Base-by-base conservation (phyloP, 495 filamentous ascomycete species). In the Glonium stellatum region DNA sequence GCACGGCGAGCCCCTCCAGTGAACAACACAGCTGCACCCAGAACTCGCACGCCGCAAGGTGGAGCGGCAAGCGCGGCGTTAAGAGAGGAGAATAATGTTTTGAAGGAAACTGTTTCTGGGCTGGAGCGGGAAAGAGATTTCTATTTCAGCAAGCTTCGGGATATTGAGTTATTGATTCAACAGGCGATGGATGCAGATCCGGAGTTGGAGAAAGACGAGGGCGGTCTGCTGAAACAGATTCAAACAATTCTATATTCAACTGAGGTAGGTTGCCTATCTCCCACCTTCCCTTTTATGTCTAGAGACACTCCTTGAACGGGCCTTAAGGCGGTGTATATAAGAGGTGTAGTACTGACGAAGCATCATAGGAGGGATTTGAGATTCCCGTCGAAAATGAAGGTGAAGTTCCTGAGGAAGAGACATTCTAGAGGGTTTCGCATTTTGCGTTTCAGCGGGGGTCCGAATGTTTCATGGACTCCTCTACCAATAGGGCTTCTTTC, bases 201-300 rank as follows among this genome's bases (percentile, higher is more conserved):
- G 5, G 85, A 92, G 73, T 74, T 97, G 52, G 93, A 96, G 78
- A 87, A 92, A 81, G 87, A 92, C 23, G 92, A 96, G 62, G 88
- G 92, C 49, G 85, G 90, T 8, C 77, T 97, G 59, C 83, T 96
- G 67, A 95, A 92, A 80, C 85, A 90, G 72, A 95, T 97, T 73
- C 93, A 97, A 77, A 84, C 83, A 18, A 97, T 97, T 74, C 77
- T 98, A 61, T 98, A 97, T 82, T 95, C 90, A 56, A 98, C 93
- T 58, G 93, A 98, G 80, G 85, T 87, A 71, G 39, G 39, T 4
- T 4, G 13, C 39, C 18, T 13, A 44, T 44, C 12, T 11, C 18
- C 39, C 18, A 4, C 1, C 18, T 44, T 11, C 39, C 66, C 70
- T 19, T 10, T 22, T 46, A 55, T 18, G 18, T 13, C 52, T 9